A percentile compares a stretch with the other conserved stretches of the same genome.
These are phyloP conservation scores for Sphaerostilbella broomeana DNA, from an alignment of 2,329 filamentous ascomycete species.

Conservation along the genomic window DNA sequence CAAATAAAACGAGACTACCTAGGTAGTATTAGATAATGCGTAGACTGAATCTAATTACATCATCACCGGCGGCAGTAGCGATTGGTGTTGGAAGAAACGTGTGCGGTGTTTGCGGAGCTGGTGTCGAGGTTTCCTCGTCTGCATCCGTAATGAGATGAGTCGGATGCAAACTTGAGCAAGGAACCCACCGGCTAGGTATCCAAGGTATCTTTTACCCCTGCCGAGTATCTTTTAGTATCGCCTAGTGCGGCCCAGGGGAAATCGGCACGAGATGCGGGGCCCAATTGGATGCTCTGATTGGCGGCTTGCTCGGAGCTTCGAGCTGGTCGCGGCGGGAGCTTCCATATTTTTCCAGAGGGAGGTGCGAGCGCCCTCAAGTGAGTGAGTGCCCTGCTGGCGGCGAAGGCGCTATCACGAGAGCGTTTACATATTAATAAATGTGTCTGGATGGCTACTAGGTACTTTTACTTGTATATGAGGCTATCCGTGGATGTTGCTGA, in stretches of 20 bases:
- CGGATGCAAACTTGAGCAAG: not conserved
- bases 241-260: constrained; percentile 11
- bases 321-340: constrained; percentile 8
- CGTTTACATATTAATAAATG: no score
- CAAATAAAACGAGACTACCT: no score
- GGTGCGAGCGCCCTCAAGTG: no score
- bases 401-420: no score
- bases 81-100: no score
- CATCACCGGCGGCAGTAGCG: no score
- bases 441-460: no score
- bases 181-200: not conserved
- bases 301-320: constrained; percentile 6
- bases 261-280: constrained; percentile 14
- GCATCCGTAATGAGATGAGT: not conserved
- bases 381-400: no score
- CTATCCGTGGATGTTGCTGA: no score
- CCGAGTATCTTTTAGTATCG: constrained; percentile 8
- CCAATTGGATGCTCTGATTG: constrained; percentile 14
- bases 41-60: no score
- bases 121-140: not conserved
- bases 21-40: no score
- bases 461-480: not conserved
- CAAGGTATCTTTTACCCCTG: constrained; percentile 10
- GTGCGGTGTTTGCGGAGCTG: not conserved
- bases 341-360: constrained; percentile 10